phyloP scores from a whole-genome alignment of 78 protist species.

The Dictyostelium intermedium region DNA sequence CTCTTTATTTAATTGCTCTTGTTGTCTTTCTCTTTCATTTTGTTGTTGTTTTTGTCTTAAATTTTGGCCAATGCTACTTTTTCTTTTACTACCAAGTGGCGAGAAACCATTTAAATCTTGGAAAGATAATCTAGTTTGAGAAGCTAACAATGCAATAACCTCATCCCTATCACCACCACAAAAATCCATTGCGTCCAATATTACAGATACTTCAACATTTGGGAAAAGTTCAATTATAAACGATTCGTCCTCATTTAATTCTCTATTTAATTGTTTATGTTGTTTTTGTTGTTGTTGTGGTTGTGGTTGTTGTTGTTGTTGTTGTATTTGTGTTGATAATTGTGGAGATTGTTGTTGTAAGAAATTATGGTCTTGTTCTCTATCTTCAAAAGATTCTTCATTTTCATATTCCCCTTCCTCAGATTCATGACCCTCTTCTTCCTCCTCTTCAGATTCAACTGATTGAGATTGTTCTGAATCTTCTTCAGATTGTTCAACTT shows the following conservation, averaged over 20 bases:
- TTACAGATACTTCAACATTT: conserved; percentile 38
- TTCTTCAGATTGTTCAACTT: background rate
- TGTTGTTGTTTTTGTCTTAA: conserved; percentile 9
- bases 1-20: background rate
- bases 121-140: conserved; percentile 34
- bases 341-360: background rate
- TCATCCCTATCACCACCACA: conserved; percentile 65
- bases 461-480: background rate
- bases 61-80: background rate
- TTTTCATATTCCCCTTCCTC: background rate
- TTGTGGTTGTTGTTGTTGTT: background rate
- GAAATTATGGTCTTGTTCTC: background rate
- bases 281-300: background rate
- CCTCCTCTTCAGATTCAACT: background rate
- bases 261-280: conserved; percentile 1
- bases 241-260: conserved; percentile 26
- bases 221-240: conserved; percentile 22
- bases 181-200: conserved; percentile 51
- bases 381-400: background rate
- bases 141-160: conserved; percentile 28
- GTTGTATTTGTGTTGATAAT: background rate
- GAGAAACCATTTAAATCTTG: conserved; percentile 40
- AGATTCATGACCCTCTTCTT: background rate
- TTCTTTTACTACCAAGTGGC: conserved; percentile 1
- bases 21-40: background rate